phyloP scores from a whole-genome alignment of 1,284 basidiomycete genomes.

The Apiotrichum laibachii region DNA sequence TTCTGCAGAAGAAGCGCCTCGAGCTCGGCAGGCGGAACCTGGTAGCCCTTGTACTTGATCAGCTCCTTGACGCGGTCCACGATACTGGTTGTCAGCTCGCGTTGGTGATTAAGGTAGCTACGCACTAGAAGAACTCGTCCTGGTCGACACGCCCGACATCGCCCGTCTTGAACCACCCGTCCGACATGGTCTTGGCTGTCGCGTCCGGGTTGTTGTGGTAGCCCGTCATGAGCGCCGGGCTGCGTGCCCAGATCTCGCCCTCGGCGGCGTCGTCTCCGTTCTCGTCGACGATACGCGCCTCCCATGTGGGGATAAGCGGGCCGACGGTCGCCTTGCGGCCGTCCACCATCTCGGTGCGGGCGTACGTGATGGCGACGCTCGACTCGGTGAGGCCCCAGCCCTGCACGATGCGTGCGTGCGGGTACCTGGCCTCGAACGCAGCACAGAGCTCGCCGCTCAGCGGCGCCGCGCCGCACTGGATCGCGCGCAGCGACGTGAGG shows the following conservation, averaged over 20 bases:
- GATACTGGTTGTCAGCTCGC: slow-evolving; percentile 23
- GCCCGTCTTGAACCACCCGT: slow-evolving; percentile 78
- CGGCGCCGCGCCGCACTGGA: slow-evolving; percentile 80
- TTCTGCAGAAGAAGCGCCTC: slow-evolving; percentile 70
- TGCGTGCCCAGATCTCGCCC: slow-evolving; percentile 77
- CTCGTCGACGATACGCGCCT: slow-evolving; percentile 64
- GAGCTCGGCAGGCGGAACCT: slow-evolving; percentile 77
- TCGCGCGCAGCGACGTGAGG: slow-evolving; percentile 59
- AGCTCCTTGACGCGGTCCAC: slow-evolving; percentile 65
- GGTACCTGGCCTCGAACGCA: slow-evolving; percentile 28
- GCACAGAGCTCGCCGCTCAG: slow-evolving; percentile 55
- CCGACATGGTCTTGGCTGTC: slow-evolving; percentile 63
- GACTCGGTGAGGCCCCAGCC: slow-evolving; percentile 53
- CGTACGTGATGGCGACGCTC: slow-evolving; percentile 37
- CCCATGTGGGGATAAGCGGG: slow-evolving; percentile 69
- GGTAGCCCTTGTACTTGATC: slow-evolving; percentile 66
- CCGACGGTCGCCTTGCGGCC: slow-evolving; percentile 64
- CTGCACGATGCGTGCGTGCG: slow-evolving; percentile 34
- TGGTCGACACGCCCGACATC: slow-evolving; percentile 65
- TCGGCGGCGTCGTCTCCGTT: slow-evolving; percentile 54
- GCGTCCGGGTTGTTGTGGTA: slow-evolving; percentile 64
- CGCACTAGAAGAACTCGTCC: slow-evolving; percentile 59
- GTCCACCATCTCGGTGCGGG: slow-evolving; percentile 18
- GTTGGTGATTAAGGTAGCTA: neutral
- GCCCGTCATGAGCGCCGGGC: slow-evolving; percentile 73